Evolutionary conservation across 2,329 filamentous ascomycete species (phyloP).

Genomic region (Pseudogymnoascus sp.): DNA sequence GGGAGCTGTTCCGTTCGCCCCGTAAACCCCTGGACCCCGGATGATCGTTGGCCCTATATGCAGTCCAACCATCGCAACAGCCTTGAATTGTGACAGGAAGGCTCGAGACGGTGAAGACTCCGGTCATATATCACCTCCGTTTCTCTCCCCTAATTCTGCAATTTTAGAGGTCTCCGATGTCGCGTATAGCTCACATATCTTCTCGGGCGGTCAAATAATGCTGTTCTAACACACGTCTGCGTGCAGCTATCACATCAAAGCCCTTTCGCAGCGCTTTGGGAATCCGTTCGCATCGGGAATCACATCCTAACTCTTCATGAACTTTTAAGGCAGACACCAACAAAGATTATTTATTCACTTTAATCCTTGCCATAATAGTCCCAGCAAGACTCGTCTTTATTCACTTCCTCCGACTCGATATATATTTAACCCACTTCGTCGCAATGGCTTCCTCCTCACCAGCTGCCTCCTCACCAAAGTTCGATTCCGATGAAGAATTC

Average conservation of each 20-base stretch:
- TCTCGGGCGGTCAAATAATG: background rate
- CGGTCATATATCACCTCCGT: conserved; percentile 1
- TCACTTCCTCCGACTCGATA: background rate
- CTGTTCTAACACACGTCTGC: background rate
- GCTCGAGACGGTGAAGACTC: background rate
- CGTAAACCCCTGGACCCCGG: background rate
- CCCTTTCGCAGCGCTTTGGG: background rate
- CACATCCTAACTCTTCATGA: background rate
- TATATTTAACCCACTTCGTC: background rate
- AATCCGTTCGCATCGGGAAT: background rate
- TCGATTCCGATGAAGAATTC: conserved; percentile 3
- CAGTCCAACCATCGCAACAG: conserved; percentile 3
- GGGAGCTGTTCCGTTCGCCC: background rate
- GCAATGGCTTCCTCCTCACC: background rate
- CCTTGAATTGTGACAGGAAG: background rate
- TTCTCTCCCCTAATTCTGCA: background rate
- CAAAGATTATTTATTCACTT: conserved; percentile 1
- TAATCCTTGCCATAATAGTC: background rate
- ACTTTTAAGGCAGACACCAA: background rate
- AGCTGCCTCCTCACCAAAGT: conserved; percentile 1
- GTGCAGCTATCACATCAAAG: background rate
- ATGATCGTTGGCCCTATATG: conserved; percentile 4
- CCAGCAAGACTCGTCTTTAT: background rate
- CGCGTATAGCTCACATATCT: background rate
- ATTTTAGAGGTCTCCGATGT: background rate